Percentiles rank a stretch among this genome's conserved stretches.
Conservation (phyloP, 2,329 filamentous ascomycete genomes). For the Microascus cirrosus region DNA sequence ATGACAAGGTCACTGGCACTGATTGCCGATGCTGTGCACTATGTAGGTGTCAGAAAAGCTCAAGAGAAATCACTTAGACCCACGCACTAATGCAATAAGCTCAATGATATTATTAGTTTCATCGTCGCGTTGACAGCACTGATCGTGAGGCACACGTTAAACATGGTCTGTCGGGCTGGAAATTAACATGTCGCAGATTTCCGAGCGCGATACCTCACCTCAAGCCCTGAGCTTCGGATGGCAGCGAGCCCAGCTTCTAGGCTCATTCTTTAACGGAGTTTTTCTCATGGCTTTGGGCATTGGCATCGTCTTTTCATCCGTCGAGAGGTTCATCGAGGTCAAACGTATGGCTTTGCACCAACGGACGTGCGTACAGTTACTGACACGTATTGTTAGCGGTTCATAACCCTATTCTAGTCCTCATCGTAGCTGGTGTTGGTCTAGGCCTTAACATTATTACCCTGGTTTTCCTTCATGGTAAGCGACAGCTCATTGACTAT, state of each 20-base stretch:
- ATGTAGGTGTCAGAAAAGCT: slow-evolving; percentile 34
- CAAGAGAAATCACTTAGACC: background rate
- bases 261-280: slow-evolving; percentile 71
- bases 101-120: background rate
- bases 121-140: background rate
- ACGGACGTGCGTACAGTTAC: too few species aligned
- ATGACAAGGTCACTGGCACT: slow-evolving; percentile 61
- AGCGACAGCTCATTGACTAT: slow-evolving; percentile 7
- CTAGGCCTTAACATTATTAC: slow-evolving; percentile 57
- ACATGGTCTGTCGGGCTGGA: background rate
- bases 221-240: slow-evolving; percentile 58
- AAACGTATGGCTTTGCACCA: slow-evolving; percentile 25
- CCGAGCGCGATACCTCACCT: slow-evolving; percentile 25
- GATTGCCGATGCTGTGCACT: slow-evolving; percentile 69
- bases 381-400: slow-evolving; percentile 35
- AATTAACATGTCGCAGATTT: slow-evolving; percentile 43
- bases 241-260: slow-evolving; percentile 63
- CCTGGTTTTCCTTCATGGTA: slow-evolving; percentile 53
- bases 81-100: background rate
- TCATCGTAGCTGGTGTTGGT: slow-evolving; percentile 59
- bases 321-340: slow-evolving; percentile 56
- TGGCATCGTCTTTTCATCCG: slow-evolving; percentile 61
- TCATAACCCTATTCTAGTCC: slow-evolving; percentile 51
- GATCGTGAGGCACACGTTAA: background rate
- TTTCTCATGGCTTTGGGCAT: slow-evolving; percentile 62